These are phyloP conservation scores for Grifola frondosa DNA, from an alignment of 1,284 basidiomycete genomes.

Conservation along the genomic window DNA sequence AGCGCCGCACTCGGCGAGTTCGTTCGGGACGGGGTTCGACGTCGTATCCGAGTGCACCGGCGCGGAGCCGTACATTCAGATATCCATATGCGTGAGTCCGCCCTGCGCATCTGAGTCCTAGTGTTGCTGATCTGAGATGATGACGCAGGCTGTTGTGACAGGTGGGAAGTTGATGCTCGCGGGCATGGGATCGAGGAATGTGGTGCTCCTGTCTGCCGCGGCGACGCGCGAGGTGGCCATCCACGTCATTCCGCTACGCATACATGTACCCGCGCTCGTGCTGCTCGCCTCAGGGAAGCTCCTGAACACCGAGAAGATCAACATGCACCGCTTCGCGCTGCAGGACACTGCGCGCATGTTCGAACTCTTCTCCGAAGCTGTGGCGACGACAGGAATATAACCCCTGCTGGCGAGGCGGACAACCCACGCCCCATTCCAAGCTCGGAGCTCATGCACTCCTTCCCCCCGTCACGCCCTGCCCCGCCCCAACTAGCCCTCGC, in stretches of 20 bases:
- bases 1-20: conserved; percentile 56
- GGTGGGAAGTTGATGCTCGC: conserved; percentile 91
- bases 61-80: conserved; percentile 86
- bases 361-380: conserved; percentile 74
- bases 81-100: too few relatives aligned
- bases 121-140: too few relatives aligned
- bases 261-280: conserved; percentile 79
- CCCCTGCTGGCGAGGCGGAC: too few relatives aligned
- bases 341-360: conserved; percentile 72
- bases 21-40: conserved; percentile 82
- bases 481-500: too few relatives aligned
- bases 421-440: too few relatives aligned
- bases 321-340: conserved; percentile 79
- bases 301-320: conserved; percentile 67
- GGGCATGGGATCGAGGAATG: conserved; percentile 90
- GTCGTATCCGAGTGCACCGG: conserved; percentile 95
- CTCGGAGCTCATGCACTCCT: too few relatives aligned
- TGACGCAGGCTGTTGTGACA: conserved; percentile 76
- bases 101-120: too few relatives aligned
- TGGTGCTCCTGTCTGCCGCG: conserved; percentile 80
- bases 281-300: conserved; percentile 70
- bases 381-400: conserved; percentile 76
- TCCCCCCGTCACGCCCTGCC: too few relatives aligned
- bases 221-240: conserved; percentile 92
- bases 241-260: conserved; percentile 87